Percentiles rank a stretch among this genome's conserved stretches.
phyloP scores from a whole-genome alignment of 495 filamentous ascomycete species.

The Opeltia flavorubescens region DNA sequence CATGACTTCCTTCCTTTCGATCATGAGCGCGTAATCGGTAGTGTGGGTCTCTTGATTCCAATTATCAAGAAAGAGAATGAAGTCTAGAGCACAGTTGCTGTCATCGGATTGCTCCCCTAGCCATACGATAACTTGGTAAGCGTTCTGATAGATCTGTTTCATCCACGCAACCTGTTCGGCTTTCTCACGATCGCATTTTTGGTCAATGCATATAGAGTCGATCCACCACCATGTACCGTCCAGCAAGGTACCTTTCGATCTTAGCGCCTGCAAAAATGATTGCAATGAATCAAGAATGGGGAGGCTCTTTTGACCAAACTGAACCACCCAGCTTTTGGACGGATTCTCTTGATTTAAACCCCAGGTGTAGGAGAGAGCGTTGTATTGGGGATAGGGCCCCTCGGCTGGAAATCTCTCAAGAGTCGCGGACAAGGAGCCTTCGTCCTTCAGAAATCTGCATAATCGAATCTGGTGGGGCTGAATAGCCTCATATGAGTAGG shows the following conservation, averaged over 20 bases:
- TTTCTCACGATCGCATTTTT: conserved; percentile 14
- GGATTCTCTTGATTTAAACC: not conserved
- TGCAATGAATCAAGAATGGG: not conserved
- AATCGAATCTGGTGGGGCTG: too few species aligned
- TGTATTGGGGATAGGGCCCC: not conserved
- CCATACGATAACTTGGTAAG: conserved; percentile 20
- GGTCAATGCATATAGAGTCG: conserved; percentile 20
- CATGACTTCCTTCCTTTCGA: too few species aligned
- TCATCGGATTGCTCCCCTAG: conserved; percentile 7
- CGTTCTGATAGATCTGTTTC: conserved; percentile 17
- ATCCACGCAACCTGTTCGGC: conserved; percentile 17
- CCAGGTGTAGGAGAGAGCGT: not conserved
- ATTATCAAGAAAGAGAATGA: not conserved
- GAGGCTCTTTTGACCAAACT: not conserved
- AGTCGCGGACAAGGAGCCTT: too few species aligned
- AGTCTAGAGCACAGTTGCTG: not conserved
- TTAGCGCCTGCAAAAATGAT: too few species aligned
- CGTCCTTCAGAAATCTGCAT: too few species aligned
- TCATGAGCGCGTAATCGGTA: not conserved
- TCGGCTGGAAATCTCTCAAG: too few species aligned
- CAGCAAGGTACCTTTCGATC: too few species aligned
- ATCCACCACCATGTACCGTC: not conserved
- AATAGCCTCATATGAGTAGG: too few species aligned
- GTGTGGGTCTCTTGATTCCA: not conserved
- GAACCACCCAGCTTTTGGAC: not conserved